Percentiles rank a stretch among this genome's conserved stretches.
Evolutionary conservation across 169 alveolate species (phyloP).

Genomic region (Miamiensis avidus): DNA sequence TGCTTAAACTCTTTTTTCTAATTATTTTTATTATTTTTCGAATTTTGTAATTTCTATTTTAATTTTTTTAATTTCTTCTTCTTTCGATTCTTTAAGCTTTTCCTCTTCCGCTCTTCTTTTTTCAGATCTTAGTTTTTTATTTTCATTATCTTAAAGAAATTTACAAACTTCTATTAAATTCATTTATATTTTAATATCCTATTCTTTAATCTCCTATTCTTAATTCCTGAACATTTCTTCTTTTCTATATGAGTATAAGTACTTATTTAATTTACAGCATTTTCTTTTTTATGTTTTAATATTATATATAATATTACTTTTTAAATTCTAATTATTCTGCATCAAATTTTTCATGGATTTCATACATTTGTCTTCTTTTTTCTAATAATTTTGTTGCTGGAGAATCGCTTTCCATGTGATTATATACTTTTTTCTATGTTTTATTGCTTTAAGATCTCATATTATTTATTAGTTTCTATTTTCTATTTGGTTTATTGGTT

Average conservation of each 20-base stretch:
- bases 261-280: no score
- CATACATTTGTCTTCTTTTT: constrained; percentile 79
- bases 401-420: constrained; percentile 64
- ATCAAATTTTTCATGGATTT: constrained; percentile 74
- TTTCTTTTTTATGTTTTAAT: no score
- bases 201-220: constrained; percentile 65
- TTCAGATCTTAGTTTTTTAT: constrained; percentile 63
- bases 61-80: constrained; percentile 52
- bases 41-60: constrained; percentile 40
- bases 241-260: constrained; percentile 12
- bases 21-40: constrained; percentile 50
- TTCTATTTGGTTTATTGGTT: no score
- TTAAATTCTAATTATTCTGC: constrained; percentile 69
- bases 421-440: no score
- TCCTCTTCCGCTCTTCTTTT: constrained; percentile 46
- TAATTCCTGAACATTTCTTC: constrained; percentile 60
- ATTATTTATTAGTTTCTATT: no score
- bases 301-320: constrained; percentile 27
- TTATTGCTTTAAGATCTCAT: no score
- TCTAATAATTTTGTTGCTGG: constrained; percentile 79
- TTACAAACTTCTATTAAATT: constrained; percentile 60
- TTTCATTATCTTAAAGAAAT: constrained; percentile 60
- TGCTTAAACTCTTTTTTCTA: constrained; percentile 60
- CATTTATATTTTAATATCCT: constrained; percentile 62
- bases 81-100: constrained; percentile 43